Conservation (phyloP, 257 asterid species). For the Solanum virginianum region DNA sequence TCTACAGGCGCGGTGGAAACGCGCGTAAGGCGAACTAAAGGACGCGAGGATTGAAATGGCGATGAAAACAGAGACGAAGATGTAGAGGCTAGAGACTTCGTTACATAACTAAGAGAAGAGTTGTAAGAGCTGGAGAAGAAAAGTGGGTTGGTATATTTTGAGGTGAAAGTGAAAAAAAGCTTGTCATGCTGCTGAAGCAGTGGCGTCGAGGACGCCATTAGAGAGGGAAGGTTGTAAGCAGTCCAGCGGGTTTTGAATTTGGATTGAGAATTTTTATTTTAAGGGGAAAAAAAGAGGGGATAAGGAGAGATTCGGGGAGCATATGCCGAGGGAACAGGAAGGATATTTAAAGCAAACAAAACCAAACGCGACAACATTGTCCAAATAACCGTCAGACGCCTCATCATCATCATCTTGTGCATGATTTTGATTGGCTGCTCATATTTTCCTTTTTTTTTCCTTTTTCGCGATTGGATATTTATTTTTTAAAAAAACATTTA, state of each 20-base stretch:
- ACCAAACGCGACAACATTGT: neutral
- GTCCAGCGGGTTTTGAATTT: constrained; percentile 1
- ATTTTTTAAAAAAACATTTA: too few species aligned
- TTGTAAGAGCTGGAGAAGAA: constrained; percentile 25
- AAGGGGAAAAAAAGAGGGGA: constrained; percentile 19
- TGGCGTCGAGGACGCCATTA: constrained; percentile 48
- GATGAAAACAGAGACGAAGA: constrained; percentile 19
- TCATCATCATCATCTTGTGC: constrained; percentile 8
- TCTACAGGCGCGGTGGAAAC: constrained; percentile 79
- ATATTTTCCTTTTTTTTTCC: neutral
- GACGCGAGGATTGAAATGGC: constrained; percentile 6
- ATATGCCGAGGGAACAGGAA: constrained; percentile 28
- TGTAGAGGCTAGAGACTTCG: constrained; percentile 13
- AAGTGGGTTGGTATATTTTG: neutral
- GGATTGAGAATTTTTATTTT: constrained; percentile 3
- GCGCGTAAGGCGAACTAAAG: constrained; percentile 18
- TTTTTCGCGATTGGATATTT: too few species aligned
- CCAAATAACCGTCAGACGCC: neutral
- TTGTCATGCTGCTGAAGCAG: constrained; percentile 18
- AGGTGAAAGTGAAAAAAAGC: neutral
- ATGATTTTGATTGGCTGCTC: constrained; percentile 28
- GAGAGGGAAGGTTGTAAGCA: constrained; percentile 1
- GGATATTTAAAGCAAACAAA: neutral
- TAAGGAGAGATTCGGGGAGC: constrained; percentile 40
- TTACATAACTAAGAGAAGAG: constrained; percentile 6